Base-by-base conservation (phyloP, 1,284 basidiomycete species). In the Cryptococcus sp. region DNA sequence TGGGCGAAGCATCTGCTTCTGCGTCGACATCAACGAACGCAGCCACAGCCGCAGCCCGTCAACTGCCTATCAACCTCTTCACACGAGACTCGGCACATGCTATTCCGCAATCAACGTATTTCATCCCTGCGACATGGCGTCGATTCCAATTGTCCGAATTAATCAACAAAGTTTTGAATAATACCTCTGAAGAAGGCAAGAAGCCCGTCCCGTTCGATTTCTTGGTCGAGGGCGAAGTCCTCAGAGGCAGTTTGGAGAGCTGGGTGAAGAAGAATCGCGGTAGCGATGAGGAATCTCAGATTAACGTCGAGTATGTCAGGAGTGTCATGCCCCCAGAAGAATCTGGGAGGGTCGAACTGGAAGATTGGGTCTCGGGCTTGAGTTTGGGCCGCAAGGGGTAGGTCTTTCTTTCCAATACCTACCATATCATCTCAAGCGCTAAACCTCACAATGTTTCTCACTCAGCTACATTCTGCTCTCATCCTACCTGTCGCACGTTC, bases 101-200 rank as follows among this genome's bases (percentile, higher is more conserved):
- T 15, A 86, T 99, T 23, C 95, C 94, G 0, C 82, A 87, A 1
- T 89, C 93, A 73, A 94, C 93, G 70, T 98, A 94, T 76, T 89
- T 98, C 85, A 89, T 99, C 23, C 95, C 95, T 0, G 81, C 87
- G 1, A 82, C 86, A 75, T 99, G 94, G 94, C 86, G 85, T 56
- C 87, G 94, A 17, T 96, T 90, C 74, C 95, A 98, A 73, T 88
- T 99, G n/a, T 98, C 94, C 0, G 93, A 97, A 64, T 87, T 98
- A 48, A 88, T 99, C 65, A 99, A 99, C 81, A 95, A 96, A 73
- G 90, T 95, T 1, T 82, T 99, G 17, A 83, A 84, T 0, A 84
- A 92, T 13, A 65, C 52, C 44, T 39, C 61, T 11, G 69, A 68
- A 23, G 50, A 59, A 40, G 69, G 70, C 1, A 52, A 62, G n/a